Base-by-base conservation (phyloP, 768 basidiomycete genomes). In the Gelatoporia subvermispora region DNA sequence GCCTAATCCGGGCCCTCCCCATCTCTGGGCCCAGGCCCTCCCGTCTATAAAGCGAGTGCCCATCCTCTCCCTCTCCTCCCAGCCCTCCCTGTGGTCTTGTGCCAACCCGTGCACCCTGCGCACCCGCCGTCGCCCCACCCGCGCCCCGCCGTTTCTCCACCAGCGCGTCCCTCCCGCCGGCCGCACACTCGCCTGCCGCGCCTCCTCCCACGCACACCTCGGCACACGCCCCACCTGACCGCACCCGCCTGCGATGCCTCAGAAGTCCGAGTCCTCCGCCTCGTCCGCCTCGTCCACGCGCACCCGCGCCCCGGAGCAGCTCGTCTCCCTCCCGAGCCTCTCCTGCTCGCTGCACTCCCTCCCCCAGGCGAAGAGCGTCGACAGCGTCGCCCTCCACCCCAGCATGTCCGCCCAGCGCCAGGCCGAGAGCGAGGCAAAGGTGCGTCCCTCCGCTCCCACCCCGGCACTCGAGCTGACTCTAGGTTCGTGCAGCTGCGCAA, bases 341-440 rank as follows among this genome's bases (percentile, higher is more conserved):
- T 82, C 87, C 22, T 79, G 73, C 35, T 76, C 82, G 2, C 77
- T 90, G 45, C 79, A 83, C 44, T 71, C 79, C 1, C 74, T 89
- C 35, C 85, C 87, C 0, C 78, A 84, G 56, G 87, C 87, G 8
- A 86, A 80, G 58, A 84, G 76, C 66, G 72, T 90, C 44, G 75
- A 78, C 56, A 74, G 73, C 57, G 74, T 90, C 23, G 69, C 79
- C 1, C 69, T 90, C 1, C 86, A 89, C 65, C 79, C 78, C 59
- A 61, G 65, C 51, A 66, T 85, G 82, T 84, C 84, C 60, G 78
- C 81, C 1, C 76, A 79, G 49, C 77, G 78, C 31, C 78, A 80
- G 28, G 78, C 81, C 4, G 79, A 86, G 65, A 86, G 86, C 57
- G 81, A 88, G 66, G 85, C 84, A 35, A 86, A 88, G 77, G 86